Evolutionary conservation across 2,329 filamentous ascomycete species (phyloP).

Genomic region (Cercospora sp.): DNA sequence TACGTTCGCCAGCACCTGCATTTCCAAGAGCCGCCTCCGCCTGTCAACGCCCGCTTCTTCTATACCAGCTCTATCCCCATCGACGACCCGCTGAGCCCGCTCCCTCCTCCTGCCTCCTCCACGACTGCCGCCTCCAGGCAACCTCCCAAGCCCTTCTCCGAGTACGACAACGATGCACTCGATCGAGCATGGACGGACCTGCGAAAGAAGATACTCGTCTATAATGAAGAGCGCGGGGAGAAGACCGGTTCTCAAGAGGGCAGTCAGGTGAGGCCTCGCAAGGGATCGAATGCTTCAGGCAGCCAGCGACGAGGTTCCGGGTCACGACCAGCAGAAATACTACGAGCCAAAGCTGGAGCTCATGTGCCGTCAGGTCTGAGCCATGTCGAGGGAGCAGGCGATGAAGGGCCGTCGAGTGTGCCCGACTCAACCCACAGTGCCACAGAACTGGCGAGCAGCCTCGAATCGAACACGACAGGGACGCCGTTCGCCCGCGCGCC

Average conservation of each 20-base stretch:
- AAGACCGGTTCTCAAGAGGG: conserved; percentile 28
- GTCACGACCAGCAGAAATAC: conserved; percentile 20
- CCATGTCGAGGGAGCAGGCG: conserved; percentile 28
- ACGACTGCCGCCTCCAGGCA: conserved; percentile 28
- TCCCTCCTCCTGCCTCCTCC: conserved; percentile 38
- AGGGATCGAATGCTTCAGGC: conserved; percentile 21
- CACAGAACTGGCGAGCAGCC: conserved; percentile 19
- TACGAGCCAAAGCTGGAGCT: conserved; percentile 14
- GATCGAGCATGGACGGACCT: conserved; percentile 42
- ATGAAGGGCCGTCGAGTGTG: conserved; percentile 9
- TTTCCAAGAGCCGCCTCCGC: conserved; percentile 38
- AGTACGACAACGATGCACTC: conserved; percentile 40
- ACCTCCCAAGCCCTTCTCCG: conserved; percentile 43
- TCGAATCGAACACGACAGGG: conserved; percentile 43
- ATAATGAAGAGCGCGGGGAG: conserved; percentile 39
- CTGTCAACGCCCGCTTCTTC: conserved; percentile 41
- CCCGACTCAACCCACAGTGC: conserved; percentile 12
- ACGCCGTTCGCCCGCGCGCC: conserved; percentile 55
- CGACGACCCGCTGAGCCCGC: conserved; percentile 43
- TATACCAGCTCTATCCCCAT: conserved; percentile 41
- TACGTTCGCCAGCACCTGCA: conserved; percentile 50
- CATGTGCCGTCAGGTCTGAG: conserved; percentile 30
- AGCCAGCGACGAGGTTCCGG: conserved; percentile 22
- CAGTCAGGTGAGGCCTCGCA: conserved; percentile 26
- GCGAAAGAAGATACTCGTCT: conserved; percentile 37